phyloP scores from a whole-genome alignment of 768 basidiomycete genomes.

The Myochromella boudieri region DNA sequence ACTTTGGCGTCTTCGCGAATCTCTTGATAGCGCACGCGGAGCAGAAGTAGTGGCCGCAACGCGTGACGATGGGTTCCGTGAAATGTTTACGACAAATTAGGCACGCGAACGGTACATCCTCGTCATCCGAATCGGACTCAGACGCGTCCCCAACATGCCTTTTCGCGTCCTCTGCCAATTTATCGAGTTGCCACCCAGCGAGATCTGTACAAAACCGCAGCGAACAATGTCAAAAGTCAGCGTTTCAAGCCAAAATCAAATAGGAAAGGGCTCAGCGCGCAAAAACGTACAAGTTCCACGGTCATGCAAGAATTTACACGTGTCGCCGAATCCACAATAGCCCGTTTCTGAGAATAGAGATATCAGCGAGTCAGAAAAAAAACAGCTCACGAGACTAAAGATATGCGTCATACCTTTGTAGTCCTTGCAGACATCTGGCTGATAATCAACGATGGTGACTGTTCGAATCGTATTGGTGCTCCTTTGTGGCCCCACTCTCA shows the following conservation, averaged over 20 bases:
- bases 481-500: slow-evolving; percentile 81
- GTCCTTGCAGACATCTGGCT: slow-evolving; percentile 99
- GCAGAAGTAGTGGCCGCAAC: slow-evolving; percentile 97
- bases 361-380: slow-evolving; percentile 6
- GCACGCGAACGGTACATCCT: slow-evolving; percentile 98
- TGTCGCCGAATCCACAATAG: slow-evolving; percentile 98
- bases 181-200: slow-evolving; percentile 98
- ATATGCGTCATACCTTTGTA: slow-evolving; percentile 92
- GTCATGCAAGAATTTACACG: slow-evolving; percentile 98
- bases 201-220: slow-evolving; percentile 55
- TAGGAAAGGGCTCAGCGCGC: slow-evolving; percentile 2
- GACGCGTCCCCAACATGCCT: slow-evolving; percentile 62
- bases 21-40: slow-evolving; percentile 94
- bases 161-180: slow-evolving; percentile 77
- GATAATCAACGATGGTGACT: slow-evolving; percentile 95
- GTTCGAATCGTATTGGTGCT: slow-evolving; percentile 83
- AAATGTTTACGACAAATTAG: slow-evolving; percentile 94
- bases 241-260: slow-evolving; percentile 4
- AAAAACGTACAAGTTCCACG: slow-evolving; percentile 81
- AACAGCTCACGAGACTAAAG: neutral
- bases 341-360: slow-evolving; percentile 75
- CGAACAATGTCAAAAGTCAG: slow-evolving; percentile 14
- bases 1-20: slow-evolving; percentile 92
- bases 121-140: slow-evolving; percentile 71
- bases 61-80: slow-evolving; percentile 92